Evolutionary conservation across 108 stramenopile genomes (phyloP).

Genomic region (Schizochytrium sp.): DNA sequence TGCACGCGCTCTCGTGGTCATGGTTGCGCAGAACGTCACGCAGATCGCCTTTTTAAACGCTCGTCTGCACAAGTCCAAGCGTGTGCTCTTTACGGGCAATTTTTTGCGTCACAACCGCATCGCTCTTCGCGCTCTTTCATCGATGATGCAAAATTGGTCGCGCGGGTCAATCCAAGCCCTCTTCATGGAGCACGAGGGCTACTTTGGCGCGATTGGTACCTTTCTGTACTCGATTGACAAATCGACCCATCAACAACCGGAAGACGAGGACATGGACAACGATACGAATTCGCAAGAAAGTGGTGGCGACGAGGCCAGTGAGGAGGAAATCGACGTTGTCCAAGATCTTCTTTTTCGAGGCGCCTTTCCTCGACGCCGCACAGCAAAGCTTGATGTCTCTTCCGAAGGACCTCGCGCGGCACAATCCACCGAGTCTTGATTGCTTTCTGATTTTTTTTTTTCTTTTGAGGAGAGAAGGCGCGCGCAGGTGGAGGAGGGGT

Average conservation of each 20-base stretch:
- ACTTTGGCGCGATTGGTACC: slow-evolving; percentile 82
- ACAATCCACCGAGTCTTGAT: too few relatives aligned
- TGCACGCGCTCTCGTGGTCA: slow-evolving; percentile 81
- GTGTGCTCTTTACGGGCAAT: slow-evolving; percentile 92
- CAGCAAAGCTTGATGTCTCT: neutral
- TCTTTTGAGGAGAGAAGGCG: too few relatives aligned
- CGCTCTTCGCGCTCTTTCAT: slow-evolving; percentile 73
- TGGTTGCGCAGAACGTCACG: slow-evolving; percentile 97
- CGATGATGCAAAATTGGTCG: slow-evolving; percentile 93
- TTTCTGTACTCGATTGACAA: slow-evolving; percentile 47
- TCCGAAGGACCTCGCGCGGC: too few relatives aligned
- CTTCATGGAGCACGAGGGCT: slow-evolving; percentile 89
- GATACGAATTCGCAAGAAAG: neutral
- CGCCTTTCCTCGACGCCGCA: neutral
- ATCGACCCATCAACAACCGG: neutral
- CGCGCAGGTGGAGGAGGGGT: too few relatives aligned
- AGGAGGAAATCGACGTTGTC: neutral
- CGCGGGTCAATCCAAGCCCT: slow-evolving; percentile 88
- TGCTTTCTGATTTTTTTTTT: too few relatives aligned
- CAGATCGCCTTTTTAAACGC: slow-evolving; percentile 92
- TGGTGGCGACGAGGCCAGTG: neutral
- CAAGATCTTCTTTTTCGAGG: neutral
- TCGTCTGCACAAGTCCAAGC: slow-evolving; percentile 62
- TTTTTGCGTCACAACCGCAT: slow-evolving; percentile 87
- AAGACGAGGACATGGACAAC: neutral